Evolutionary conservation across 2,329 filamentous ascomycete species (phyloP).

Genomic region (Cladosporium oxysporum): DNA sequence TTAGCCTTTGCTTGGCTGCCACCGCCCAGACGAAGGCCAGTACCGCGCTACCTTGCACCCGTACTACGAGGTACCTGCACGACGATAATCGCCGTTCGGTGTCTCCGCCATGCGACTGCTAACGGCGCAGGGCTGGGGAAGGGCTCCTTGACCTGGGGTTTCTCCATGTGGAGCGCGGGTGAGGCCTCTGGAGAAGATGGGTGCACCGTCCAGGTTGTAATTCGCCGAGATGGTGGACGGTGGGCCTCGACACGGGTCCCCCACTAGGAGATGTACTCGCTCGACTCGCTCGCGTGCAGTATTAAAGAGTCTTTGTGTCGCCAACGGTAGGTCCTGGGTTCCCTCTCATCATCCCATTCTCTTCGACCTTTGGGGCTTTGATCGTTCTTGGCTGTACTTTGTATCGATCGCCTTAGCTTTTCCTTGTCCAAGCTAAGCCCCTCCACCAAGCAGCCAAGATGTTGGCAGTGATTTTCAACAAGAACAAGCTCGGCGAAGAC

Average conservation of each 20-base stretch:
- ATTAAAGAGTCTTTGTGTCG: conserved; percentile 14
- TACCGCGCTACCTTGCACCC: conserved; percentile 14
- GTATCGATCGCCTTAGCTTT: conserved; percentile 8
- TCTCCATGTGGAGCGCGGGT: conserved; percentile 12
- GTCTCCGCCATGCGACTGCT: conserved; percentile 13
- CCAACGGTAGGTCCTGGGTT: not conserved
- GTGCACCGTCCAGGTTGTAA: conserved; percentile 7
- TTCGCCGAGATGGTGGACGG: not conserved
- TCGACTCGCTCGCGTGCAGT: not conserved
- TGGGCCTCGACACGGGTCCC: not conserved
- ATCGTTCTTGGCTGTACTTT: conserved; percentile 15
- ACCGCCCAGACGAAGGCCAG: not conserved
- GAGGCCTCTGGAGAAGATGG: conserved; percentile 8
- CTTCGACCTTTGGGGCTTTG: not conserved
- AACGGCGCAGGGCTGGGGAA: not conserved
- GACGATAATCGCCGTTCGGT: conserved; percentile 15
- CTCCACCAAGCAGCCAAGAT: conserved; percentile 26
- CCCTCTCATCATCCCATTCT: not conserved
- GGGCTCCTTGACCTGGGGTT: not conserved
- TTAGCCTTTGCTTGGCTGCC: conserved; percentile 12
- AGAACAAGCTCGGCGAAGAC: conserved; percentile 53
- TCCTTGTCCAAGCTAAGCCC: conserved; percentile 14
- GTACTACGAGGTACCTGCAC: conserved; percentile 1
- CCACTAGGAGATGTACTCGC: not conserved
- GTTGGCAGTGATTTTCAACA: conserved; percentile 31